Conservation (phyloP, 208 protist genomes). For the Crithidia fasciculata region DNA sequence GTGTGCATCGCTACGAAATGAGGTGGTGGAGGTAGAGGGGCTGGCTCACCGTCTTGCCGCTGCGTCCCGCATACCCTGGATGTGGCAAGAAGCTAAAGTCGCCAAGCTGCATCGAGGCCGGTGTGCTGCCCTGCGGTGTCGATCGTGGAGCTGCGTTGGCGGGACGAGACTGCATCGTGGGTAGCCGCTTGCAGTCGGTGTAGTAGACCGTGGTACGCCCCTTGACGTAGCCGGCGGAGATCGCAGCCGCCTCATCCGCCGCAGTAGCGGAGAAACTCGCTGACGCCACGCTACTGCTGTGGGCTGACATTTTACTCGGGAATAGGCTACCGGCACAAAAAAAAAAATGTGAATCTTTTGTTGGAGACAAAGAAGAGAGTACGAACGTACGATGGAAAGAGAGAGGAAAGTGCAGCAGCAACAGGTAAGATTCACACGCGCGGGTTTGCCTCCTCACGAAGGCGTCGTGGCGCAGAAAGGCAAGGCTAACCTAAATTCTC, state of each 20-base stretch:
- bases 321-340: too few species aligned
- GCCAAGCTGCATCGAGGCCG: conserved; percentile 22
- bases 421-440: too few species aligned
- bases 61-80: conserved; percentile 52
- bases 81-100: conserved; percentile 70
- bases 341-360: too few species aligned
- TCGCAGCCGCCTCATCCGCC: conserved; percentile 25
- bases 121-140: background rate
- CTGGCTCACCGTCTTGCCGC: conserved; percentile 42
- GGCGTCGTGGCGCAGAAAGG: too few species aligned
- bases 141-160: background rate
- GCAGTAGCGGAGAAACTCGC: background rate
- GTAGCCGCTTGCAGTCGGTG: conserved; percentile 44
- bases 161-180: background rate
- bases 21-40: conserved; percentile 67
- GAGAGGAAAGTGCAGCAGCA: too few species aligned
- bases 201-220: conserved; percentile 46
- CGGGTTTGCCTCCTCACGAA: too few species aligned
- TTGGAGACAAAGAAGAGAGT: too few species aligned
- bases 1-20: conserved; percentile 6
- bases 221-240: conserved; percentile 22
- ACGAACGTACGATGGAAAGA: too few species aligned
- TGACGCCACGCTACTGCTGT: background rate
- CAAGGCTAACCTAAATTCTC: too few species aligned
- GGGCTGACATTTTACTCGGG: background rate